phyloP scores from a whole-genome alignment of 2,329 filamentous ascomycete genomes.

The Fusarium heterosporum region DNA sequence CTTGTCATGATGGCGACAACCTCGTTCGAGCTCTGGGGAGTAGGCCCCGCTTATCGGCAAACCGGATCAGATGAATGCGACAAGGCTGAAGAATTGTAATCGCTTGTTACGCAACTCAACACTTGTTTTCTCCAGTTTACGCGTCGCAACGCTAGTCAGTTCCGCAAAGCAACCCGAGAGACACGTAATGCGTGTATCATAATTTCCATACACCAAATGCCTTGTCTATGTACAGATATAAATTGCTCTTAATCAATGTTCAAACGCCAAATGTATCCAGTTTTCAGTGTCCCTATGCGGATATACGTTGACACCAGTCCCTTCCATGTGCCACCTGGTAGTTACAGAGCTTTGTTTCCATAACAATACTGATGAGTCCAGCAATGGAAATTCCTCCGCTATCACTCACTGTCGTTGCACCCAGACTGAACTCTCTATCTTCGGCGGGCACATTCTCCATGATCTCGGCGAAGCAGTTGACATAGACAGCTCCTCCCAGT shows the following conservation, averaged over 20 bases:
- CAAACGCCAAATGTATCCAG: constrained; percentile 15
- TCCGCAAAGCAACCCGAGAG: background rate
- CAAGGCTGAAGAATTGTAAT: constrained; percentile 2
- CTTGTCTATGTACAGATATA: constrained; percentile 1
- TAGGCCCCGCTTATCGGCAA: constrained; percentile 33
- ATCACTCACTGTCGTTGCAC: constrained; percentile 92
- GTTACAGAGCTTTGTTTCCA: constrained; percentile 84
- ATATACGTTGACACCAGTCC: constrained; percentile 75
- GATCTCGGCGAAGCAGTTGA: constrained; percentile 96
- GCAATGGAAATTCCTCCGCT: constrained; percentile 91
- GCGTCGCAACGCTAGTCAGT: constrained; percentile 12
- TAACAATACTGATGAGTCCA: constrained; percentile 81
- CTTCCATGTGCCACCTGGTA: constrained; percentile 87
- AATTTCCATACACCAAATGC: constrained; percentile 10
- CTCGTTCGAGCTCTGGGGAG: background rate
- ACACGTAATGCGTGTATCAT: constrained; percentile 18
- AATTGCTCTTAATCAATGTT: background rate
- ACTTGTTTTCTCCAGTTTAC: constrained; percentile 3
- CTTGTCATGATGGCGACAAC: background rate
- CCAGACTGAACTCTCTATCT: constrained; percentile 91
- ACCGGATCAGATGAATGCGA: constrained; percentile 10
- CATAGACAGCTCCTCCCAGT: constrained; percentile 91
- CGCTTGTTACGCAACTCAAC: constrained; percentile 17
- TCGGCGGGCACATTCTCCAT: constrained; percentile 80
- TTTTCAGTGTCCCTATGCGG: constrained; percentile 46